phyloP scores from a whole-genome alignment of 176 grass and related monocot species.

The Triticum timopheevii region DNA sequence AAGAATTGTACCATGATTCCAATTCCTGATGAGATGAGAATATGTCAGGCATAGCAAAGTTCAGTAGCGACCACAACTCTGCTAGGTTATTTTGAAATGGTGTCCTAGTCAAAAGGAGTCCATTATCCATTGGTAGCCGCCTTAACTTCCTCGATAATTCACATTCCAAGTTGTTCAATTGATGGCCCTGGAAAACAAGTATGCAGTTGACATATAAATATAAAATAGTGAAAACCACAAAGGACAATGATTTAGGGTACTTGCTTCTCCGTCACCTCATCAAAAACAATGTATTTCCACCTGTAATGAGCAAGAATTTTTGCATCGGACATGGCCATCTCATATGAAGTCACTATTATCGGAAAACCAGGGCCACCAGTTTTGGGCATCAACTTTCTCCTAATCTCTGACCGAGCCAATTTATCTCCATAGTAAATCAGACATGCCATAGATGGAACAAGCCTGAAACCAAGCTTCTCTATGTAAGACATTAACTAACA shows the following conservation, averaged over 20 bases:
- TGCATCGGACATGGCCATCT: constrained; percentile 72
- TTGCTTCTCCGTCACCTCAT: constrained; percentile 57
- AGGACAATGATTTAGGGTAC: background rate
- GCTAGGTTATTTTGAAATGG: constrained; percentile 86
- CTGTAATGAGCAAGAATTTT: constrained; percentile 58
- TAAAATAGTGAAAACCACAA: background rate
- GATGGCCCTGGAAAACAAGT: constrained; percentile 70
- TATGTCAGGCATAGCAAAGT: constrained; percentile 87
- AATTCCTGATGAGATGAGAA: constrained; percentile 89
- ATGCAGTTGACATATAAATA: background rate
- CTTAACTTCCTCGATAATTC: constrained; percentile 60
- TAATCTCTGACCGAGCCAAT: constrained; percentile 58
- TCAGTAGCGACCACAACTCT: constrained; percentile 90
- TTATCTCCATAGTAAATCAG: constrained; percentile 80
- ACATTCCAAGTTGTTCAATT: constrained; percentile 84
- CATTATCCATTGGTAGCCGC: constrained; percentile 75
- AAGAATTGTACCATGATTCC: constrained; percentile 73
- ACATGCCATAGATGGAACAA: constrained; percentile 67
- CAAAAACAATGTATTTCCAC: constrained; percentile 88
- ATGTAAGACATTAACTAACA: constrained; percentile 21
- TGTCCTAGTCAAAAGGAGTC: constrained; percentile 83
- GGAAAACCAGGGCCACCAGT: constrained; percentile 61
- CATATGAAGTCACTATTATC: constrained; percentile 78
- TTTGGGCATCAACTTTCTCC: constrained; percentile 78
- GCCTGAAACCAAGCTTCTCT: constrained; percentile 47